A percentile compares a stretch with the other conserved stretches of the same genome.
Conservation (phyloP, 1,284 basidiomycete genomes). For the Porogramme epimiltina region DNA sequence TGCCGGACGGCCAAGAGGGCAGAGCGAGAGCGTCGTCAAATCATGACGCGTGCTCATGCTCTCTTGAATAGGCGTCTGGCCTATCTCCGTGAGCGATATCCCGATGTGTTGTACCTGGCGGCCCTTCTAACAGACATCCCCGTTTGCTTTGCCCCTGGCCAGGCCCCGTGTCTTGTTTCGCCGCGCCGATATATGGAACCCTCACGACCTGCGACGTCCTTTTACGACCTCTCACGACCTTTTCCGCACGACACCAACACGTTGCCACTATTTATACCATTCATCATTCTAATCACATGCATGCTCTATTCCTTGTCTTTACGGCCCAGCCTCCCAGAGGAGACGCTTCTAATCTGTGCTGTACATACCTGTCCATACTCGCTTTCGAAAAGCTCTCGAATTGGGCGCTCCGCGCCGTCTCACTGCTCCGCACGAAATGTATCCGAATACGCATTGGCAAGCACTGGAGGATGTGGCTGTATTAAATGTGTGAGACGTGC, state of each 20-base stretch:
- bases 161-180: not conserved
- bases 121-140: too few relatives aligned
- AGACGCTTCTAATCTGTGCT: constrained; percentile 19
- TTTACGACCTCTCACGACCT: constrained; percentile 19
- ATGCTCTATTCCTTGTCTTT: not conserved
- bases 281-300: constrained; percentile 16
- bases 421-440: not conserved
- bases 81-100: too few relatives aligned
- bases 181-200: constrained; percentile 1
- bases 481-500: not conserved
- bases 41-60: not conserved
- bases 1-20: constrained; percentile 55
- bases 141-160: not conserved
- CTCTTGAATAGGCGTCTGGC: too few relatives aligned
- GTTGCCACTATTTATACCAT: constrained; percentile 21
- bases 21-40: constrained; percentile 53
- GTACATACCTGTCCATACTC: constrained; percentile 12
- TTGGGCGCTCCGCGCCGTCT: not conserved
- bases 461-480: not conserved
- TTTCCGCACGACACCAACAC: constrained; percentile 5
- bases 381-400: constrained; percentile 16
- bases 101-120: too few relatives aligned
- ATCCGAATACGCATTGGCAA: not conserved
- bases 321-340: constrained; percentile 2
- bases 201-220: constrained; percentile 30